A percentile compares a stretch with the other conserved stretches of the same genome.
Evolutionary conservation across 2,329 filamentous ascomycete genomes (phyloP).

Genomic region (Cladosporium sp.): DNA sequence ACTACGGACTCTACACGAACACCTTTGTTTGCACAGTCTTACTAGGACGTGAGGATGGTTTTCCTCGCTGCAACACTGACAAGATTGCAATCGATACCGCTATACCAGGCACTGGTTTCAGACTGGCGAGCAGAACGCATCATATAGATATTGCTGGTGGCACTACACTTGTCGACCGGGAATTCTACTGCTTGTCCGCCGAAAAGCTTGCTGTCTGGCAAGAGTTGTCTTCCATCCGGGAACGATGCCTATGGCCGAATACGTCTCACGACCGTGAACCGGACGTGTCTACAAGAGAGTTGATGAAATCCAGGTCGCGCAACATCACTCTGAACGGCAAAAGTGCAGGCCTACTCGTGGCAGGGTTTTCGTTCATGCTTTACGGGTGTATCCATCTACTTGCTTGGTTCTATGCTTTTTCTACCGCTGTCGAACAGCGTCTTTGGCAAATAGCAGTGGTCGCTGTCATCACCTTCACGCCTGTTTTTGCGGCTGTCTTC

Average conservation of each 20-base stretch:
- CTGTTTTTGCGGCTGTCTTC: too few relatives aligned
- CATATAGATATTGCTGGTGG: too few relatives aligned
- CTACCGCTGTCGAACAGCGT: too few relatives aligned
- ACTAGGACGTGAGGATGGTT: background rate
- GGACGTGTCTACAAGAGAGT: background rate
- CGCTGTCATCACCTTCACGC: too few relatives aligned
- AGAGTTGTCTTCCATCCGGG: background rate
- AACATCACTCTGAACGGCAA: background rate
- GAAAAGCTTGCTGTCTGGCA: background rate
- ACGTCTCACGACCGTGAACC: background rate
- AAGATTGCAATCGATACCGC: background rate
- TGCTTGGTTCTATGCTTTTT: too few relatives aligned
- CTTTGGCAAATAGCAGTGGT: background rate
- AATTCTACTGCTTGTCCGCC: background rate
- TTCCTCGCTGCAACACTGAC: background rate
- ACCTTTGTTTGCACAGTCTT: background rate
- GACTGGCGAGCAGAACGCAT: background rate
- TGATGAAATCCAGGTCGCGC: too few relatives aligned
- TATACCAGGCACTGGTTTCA: conserved; percentile 25
- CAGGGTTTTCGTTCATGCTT: background rate
- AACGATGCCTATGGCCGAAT: background rate
- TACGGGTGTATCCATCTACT: background rate
- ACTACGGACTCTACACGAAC: background rate
- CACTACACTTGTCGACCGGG: too few relatives aligned
- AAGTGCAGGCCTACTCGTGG: background rate